A percentile compares a stretch with the other conserved stretches of the same genome.
phyloP scores from a whole-genome alignment of 192 early-diverging fungal genomes.

The Coemansia sp. region DNA sequence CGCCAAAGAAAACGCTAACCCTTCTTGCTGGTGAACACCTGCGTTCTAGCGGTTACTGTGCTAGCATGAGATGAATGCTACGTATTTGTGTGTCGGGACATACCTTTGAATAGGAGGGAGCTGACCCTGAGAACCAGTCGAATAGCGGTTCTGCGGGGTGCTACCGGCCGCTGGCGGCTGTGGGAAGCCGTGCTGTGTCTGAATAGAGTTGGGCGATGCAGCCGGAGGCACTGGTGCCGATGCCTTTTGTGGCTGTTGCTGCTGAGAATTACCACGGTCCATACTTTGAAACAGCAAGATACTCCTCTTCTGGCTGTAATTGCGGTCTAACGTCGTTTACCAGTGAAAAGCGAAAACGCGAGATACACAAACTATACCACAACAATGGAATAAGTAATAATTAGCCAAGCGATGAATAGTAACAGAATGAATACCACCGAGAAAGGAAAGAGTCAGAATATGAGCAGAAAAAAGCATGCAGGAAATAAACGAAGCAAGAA shows the following conservation, averaged over 20 bases:
- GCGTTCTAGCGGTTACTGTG: too few relatives aligned
- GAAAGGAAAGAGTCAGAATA: not conserved
- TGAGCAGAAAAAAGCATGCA: not conserved
- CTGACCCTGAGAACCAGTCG: constrained; percentile 29
- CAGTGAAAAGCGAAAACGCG: not conserved
- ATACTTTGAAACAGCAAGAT: not conserved
- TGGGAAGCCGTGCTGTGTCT: constrained; percentile 27
- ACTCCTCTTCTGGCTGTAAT: too few relatives aligned
- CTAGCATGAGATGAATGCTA: too few relatives aligned
- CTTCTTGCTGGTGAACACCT: too few relatives aligned
- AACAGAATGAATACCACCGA: not conserved
- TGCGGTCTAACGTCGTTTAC: not conserved
- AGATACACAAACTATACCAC: not conserved
- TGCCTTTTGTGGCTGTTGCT: constrained; percentile 10
- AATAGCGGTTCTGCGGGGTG: constrained; percentile 19
- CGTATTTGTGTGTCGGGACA: constrained; percentile 3
- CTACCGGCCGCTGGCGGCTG: constrained; percentile 8
- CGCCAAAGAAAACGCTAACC: not conserved
- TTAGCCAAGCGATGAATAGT: not conserved
- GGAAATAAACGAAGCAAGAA: not conserved
- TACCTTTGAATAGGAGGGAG: constrained; percentile 55
- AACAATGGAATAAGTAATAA: not conserved
- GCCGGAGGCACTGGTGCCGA: constrained; percentile 3
- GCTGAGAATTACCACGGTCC: constrained; percentile 24
- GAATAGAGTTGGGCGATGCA: not conserved